phyloP scores from a whole-genome alignment of 768 basidiomycete genomes.

The Aureoboletus auriporus region DNA sequence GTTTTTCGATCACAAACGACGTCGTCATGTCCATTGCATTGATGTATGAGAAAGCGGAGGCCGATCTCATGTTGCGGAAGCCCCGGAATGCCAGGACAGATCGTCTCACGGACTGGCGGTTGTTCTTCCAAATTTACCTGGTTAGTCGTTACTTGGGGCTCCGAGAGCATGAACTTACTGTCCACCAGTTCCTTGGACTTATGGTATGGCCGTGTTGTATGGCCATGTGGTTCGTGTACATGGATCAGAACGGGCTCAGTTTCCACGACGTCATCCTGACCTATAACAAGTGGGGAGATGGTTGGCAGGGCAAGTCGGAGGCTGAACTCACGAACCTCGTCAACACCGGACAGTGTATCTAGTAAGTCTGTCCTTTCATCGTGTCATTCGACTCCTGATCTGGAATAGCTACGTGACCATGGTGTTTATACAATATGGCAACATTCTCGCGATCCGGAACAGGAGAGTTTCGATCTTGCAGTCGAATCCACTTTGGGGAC shows the following conservation, averaged over 20 bases:
- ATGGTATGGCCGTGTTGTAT: slow-evolving; percentile 46
- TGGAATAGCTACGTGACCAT: slow-evolving; percentile 42
- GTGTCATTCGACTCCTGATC: background rate
- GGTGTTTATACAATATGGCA: slow-evolving; percentile 44
- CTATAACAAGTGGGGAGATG: slow-evolving; percentile 37
- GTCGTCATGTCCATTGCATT: slow-evolving; percentile 48
- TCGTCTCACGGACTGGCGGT: slow-evolving; percentile 45
- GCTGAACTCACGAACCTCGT: slow-evolving; percentile 34
- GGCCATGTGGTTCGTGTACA: slow-evolving; percentile 39
- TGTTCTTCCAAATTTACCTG: slow-evolving; percentile 46
- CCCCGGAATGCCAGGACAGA: slow-evolving; percentile 49
- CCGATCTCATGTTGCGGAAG: slow-evolving; percentile 44
- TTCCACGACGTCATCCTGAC: slow-evolving; percentile 38
- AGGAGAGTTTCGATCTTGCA: slow-evolving; percentile 40
- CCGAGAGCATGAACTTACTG: slow-evolving; percentile 1
- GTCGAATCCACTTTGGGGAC: slow-evolving; percentile 45
- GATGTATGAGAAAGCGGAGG: slow-evolving; percentile 51
- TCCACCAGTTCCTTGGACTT: slow-evolving; percentile 37
- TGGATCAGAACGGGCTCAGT: slow-evolving; percentile 35
- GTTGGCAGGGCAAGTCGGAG: slow-evolving; percentile 31
- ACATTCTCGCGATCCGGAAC: slow-evolving; percentile 41
- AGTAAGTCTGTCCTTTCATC: slow-evolving; percentile 28
- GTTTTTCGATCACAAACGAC: slow-evolving; percentile 53
- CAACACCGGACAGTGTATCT: slow-evolving; percentile 41
- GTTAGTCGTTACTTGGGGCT: slow-evolving; percentile 24